Conservation (phyloP, 768 basidiomycete species). For the Pulveroboletus ravenelii region DNA sequence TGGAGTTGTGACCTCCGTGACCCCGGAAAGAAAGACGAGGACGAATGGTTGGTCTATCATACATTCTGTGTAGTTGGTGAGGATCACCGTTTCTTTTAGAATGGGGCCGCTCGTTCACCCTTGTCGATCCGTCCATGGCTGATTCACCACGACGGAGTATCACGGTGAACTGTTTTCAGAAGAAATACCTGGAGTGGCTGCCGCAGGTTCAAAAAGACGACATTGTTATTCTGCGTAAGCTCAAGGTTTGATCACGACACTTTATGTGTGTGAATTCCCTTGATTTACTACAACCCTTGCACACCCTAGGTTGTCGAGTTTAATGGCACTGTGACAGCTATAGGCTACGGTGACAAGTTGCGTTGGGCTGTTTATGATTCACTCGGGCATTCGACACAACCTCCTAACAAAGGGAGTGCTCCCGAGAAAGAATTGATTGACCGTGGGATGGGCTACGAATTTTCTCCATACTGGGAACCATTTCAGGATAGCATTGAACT, state of each 20-base stretch:
- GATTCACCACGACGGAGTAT: constrained; percentile 24
- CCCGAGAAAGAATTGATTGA: constrained; percentile 33
- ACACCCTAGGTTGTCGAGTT: constrained; percentile 32
- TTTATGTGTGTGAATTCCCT: neutral
- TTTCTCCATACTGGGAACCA: constrained; percentile 44
- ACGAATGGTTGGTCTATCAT: constrained; percentile 25
- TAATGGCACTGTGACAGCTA: constrained; percentile 31
- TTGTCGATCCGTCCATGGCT: constrained; percentile 51
- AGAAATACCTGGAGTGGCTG: constrained; percentile 43
- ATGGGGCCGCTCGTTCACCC: constrained; percentile 37
- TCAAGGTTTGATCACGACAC: constrained; percentile 39
- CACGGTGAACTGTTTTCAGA: constrained; percentile 50
- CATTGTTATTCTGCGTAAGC: constrained; percentile 44
- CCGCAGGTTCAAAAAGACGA: constrained; percentile 47
- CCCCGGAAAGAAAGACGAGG: constrained; percentile 12
- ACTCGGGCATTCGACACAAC: constrained; percentile 32
- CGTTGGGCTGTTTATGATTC: constrained; percentile 55
- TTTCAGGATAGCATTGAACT: constrained; percentile 33
- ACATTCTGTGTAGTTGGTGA: neutral
- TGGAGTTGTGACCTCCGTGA: constrained; percentile 25
- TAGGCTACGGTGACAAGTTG: constrained; percentile 44
- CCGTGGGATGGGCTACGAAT: constrained; percentile 35
- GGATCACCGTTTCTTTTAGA: constrained; percentile 34
- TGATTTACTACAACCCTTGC: neutral
- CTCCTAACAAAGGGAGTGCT: constrained; percentile 34